A percentile compares a stretch with the other conserved stretches of the same genome.
phyloP scores from a whole-genome alignment of 2,329 filamentous ascomycete species.

The Fusarium sp. region DNA sequence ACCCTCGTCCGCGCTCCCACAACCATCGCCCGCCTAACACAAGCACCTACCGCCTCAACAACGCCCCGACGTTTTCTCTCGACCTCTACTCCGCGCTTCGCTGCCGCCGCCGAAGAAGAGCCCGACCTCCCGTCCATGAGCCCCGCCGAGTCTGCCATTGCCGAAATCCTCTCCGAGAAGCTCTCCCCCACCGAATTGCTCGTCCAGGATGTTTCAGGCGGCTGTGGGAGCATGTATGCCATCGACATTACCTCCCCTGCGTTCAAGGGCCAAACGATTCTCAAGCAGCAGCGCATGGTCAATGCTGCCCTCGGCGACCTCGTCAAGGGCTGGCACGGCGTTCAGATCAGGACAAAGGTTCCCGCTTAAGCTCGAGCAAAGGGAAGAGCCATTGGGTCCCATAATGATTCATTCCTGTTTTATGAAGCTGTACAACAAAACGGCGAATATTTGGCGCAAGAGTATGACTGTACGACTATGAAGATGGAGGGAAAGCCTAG shows the following conservation, averaged over 20 bases:
- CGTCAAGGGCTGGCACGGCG: conserved; percentile 85
- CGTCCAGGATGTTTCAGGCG: conserved; percentile 85
- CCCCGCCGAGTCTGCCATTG: conserved; percentile 70
- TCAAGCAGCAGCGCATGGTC: conserved; percentile 87
- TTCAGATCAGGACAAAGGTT: conserved; percentile 80
- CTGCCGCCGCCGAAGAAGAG: conserved; percentile 26
- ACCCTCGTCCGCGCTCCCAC: conserved; percentile 25
- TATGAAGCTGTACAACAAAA: not conserved
- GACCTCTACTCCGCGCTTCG: conserved; percentile 16
- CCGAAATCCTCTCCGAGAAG: conserved; percentile 63
- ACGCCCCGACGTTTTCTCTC: conserved; percentile 25
- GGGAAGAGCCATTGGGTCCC: too few species aligned
- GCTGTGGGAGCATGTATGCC: conserved; percentile 89
- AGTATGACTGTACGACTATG: conserved; percentile 20
- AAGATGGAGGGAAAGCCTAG: not conserved
- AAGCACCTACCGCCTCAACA: conserved; percentile 10
- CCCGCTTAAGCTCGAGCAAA: conserved; percentile 40
- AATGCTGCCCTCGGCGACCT: conserved; percentile 80
- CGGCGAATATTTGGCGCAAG: not conserved
- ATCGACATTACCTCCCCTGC: conserved; percentile 79
- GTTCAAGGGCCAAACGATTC: conserved; percentile 77
- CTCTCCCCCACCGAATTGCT: conserved; percentile 66
- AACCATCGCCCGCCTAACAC: conserved; percentile 15
- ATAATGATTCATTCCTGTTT: not conserved
- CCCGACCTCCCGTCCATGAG: conserved; percentile 51